Conservation (phyloP, 306 rosid species). For the Leucaena leucocephala region DNA sequence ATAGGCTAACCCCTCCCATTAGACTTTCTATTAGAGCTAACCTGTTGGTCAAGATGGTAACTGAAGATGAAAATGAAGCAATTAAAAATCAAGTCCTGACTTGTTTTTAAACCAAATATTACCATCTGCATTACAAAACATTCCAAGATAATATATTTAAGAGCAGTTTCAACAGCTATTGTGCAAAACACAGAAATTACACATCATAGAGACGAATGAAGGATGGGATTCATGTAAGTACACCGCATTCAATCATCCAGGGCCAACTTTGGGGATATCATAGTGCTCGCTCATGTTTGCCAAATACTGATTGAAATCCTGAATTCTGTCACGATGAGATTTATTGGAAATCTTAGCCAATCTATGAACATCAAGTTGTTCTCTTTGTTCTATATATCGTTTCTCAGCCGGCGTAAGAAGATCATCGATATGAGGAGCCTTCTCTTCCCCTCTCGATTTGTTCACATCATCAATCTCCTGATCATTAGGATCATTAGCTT, state of each 20-base stretch:
- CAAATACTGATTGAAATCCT: conserved; percentile 93
- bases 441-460: conserved; percentile 55
- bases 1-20: no score
- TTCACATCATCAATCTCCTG: conserved; percentile 51
- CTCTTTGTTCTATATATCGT: conserved; percentile 91
- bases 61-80: not conserved
- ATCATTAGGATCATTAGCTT: conserved; percentile 48
- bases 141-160: conserved; percentile 14
- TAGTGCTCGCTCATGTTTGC: conserved; percentile 99
- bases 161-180: conserved; percentile 8
- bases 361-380: conserved; percentile 74
- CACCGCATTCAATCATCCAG: conserved; percentile 54
- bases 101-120: not conserved
- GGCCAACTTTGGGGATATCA: conserved; percentile 97
- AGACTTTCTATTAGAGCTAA: no score
- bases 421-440: conserved; percentile 63
- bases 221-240: conserved; percentile 17
- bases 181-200: conserved; percentile 23
- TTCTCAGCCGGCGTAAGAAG: conserved; percentile 89
- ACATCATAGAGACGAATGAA: conserved; percentile 26
- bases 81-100: conserved; percentile 9
- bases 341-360: conserved; percentile 83
- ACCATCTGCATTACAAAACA: conserved; percentile 23
- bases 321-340: conserved; percentile 95
- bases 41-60: no score